phyloP scores from a whole-genome alignment of 179 eudicot species.

The Gypsophila paniculata region DNA sequence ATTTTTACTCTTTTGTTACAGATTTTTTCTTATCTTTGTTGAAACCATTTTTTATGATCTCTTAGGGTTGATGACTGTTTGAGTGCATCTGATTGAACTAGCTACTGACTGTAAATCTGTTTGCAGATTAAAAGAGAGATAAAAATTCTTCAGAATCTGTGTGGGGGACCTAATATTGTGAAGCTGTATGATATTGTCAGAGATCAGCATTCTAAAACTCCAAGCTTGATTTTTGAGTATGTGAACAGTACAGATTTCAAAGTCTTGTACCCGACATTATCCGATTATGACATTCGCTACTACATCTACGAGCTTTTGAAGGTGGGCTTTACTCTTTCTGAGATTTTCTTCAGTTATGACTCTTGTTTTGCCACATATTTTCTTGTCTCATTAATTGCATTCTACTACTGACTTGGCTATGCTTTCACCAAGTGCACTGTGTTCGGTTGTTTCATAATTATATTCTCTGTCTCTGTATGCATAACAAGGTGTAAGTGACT shows the following conservation, averaged over 20 bases:
- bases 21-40: not conserved
- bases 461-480: not conserved
- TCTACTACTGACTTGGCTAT: conserved; percentile 10
- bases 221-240: conserved; percentile 76
- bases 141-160: conserved; percentile 76
- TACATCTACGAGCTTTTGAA: conserved; percentile 87
- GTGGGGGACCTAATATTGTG: conserved; percentile 79
- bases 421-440: not conserved
- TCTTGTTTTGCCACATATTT: not conserved
- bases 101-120: not conserved
- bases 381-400: not conserved
- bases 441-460: not conserved
- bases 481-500: not conserved
- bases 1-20: not conserved
- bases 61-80: not conserved
- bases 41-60: not conserved
- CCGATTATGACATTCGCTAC: conserved; percentile 86
- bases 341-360: not conserved
- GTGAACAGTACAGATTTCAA: conserved; percentile 90
- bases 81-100: conserved; percentile 11
- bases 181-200: conserved; percentile 76
- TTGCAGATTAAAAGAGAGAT: conserved; percentile 84
- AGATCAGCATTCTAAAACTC: conserved; percentile 93
- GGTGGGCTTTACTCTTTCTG: conserved; percentile 35
- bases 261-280: conserved; percentile 66